Percentiles rank a stretch among this genome's conserved stretches.
phyloP scores from a whole-genome alignment of 2,329 filamentous ascomycete species.

The Cytospora piceicola region DNA sequence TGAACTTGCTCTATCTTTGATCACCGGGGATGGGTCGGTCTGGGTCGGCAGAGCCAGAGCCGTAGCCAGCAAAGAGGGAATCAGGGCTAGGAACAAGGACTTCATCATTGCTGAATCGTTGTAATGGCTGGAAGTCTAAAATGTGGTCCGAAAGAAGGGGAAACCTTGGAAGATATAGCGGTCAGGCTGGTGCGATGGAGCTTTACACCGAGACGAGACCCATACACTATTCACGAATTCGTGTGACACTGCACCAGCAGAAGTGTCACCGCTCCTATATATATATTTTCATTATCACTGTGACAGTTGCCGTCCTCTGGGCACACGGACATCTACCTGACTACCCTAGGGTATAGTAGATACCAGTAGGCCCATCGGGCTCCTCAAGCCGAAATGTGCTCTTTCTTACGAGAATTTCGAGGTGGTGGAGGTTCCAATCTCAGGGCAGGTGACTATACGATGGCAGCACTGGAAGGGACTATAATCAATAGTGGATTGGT shows the following conservation, averaged over 20 bases:
- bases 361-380: constrained; percentile 49
- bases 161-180: background rate
- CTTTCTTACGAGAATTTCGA: constrained; percentile 41
- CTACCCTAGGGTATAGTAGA: too few species aligned
- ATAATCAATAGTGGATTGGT: constrained; percentile 11
- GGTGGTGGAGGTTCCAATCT: constrained; percentile 6
- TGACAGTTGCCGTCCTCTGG: constrained; percentile 31
- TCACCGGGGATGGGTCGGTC: constrained; percentile 8
- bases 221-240: background rate
- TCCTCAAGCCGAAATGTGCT: constrained; percentile 43
- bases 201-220: constrained; percentile 1
- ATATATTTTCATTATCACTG: constrained; percentile 39
- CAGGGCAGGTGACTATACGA: constrained; percentile 16
- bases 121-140: background rate
- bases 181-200: constrained; percentile 1
- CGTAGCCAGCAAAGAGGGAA: constrained; percentile 9
- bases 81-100: background rate
- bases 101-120: constrained; percentile 13
- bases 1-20: constrained; percentile 24
- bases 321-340: constrained; percentile 47
- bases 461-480: background rate
- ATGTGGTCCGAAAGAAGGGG: background rate
- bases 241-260: background rate
- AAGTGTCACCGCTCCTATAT: constrained; percentile 5
- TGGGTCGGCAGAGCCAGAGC: constrained; percentile 20